Evolutionary conservation across 2,329 filamentous ascomycete genomes (phyloP), one percentile per base, ranked within the genome.

Genomic region (Clathrospora elynae): DNA sequence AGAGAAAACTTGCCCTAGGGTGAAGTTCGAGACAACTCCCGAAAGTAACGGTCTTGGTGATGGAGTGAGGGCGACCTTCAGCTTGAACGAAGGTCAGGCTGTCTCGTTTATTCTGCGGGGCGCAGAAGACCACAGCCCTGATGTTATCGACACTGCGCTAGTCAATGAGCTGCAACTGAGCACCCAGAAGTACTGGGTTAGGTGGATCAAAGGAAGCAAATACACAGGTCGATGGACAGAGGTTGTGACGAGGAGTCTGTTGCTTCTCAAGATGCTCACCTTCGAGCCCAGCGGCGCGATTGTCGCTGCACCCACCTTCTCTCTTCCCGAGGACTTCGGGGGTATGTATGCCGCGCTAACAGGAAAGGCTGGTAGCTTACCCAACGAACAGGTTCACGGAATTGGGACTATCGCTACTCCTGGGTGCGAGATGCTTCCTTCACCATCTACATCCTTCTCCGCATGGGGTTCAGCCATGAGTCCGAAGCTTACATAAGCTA

Each of bases 401-500:
- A 79, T 35, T 79, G 77, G 84, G 85, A 88, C 64, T 88, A 88
- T 60, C 78, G 85, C n/a, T 91, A 82, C 68, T 87, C 79, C 7
- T 91, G 87, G 87, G 82, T 90, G 23, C 79, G 87, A 14, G 87
- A 91, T 70, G 83, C 84, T 0, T 88, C 84, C 52, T 90, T 90
- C 68, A 88, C 85, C 1, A 83, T 90, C 53, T 90, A 90, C 49
- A 76, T 90, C 49, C 77, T 91, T 19, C 78, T 91, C 2, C 83
- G 87, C 10, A 80, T 90, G 64, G 87, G 87, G 5, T 90, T 90
- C 70, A 83, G 77, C 18, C 79, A 84, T 13, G 87, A 91, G 67
- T 87, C 87, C 3, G 85, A 90, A 63, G 83, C 85, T 1, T 91
- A 89, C 66, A 89, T 90, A 78, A 78, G 79, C 39, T 91, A 90